These are phyloP conservation scores for Suillus tomentosus DNA, from an alignment of 768 basidiomycete species.

Conservation along the genomic window DNA sequence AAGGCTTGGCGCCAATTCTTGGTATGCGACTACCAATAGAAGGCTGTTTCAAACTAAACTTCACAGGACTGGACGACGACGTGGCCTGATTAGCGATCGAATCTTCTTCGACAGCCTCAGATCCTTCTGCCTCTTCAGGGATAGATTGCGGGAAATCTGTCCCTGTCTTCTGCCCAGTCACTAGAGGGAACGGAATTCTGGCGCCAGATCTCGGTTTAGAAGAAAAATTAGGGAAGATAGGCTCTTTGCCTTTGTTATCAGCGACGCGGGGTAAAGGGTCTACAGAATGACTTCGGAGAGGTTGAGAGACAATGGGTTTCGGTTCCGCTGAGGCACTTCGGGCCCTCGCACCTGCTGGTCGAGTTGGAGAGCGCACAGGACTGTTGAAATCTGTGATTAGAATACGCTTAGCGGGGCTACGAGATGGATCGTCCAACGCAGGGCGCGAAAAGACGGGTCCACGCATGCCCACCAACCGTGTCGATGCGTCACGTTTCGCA, in stretches of 20 bases:
- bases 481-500: slow-evolving; percentile 23
- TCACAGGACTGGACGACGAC: slow-evolving; percentile 29
- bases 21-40: slow-evolving; percentile 58
- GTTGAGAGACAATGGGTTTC: slow-evolving; percentile 16
- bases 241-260: slow-evolving; percentile 20
- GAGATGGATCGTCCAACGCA: slow-evolving; percentile 39
- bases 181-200: slow-evolving; percentile 33
- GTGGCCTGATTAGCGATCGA: slow-evolving; percentile 19
- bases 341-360: slow-evolving; percentile 21
- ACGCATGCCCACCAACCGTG: slow-evolving; percentile 18
- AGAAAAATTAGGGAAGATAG: slow-evolving; percentile 23
- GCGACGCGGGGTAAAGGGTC: slow-evolving; percentile 24
- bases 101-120: slow-evolving; percentile 10
- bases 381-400: slow-evolving; percentile 32
- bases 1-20: slow-evolving; percentile 60
- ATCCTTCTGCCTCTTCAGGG: slow-evolving; percentile 33
- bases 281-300: slow-evolving; percentile 33
- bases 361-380: slow-evolving; percentile 30
- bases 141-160: slow-evolving; percentile 30
- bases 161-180: slow-evolving; percentile 22
- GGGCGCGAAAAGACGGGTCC: slow-evolving; percentile 44
- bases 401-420: slow-evolving; percentile 38
- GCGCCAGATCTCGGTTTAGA: slow-evolving; percentile 12
- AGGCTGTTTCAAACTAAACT: slow-evolving; percentile 52
- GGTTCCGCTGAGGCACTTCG: slow-evolving; percentile 41